Percentiles rank a stretch among this genome's conserved stretches.
Evolutionary conservation across 1,284 basidiomycete species (phyloP).

Genomic region (Boletus sp.): DNA sequence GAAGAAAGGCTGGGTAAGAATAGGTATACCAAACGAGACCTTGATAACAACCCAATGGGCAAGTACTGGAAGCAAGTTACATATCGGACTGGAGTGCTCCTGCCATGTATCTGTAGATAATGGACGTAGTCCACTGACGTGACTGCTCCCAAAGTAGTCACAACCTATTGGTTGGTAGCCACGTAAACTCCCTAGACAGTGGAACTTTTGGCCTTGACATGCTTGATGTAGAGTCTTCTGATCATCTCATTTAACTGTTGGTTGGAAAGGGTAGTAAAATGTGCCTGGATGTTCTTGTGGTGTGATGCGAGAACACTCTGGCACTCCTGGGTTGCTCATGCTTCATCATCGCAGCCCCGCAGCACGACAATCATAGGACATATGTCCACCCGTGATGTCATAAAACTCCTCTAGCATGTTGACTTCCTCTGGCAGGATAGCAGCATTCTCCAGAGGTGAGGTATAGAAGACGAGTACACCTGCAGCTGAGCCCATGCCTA

Average conservation of each 20-base stretch:
- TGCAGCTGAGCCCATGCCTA: neutral
- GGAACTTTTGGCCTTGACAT: neutral
- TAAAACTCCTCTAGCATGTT: neutral
- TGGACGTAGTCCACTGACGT: neutral
- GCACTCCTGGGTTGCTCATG: neutral
- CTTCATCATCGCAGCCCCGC: neutral
- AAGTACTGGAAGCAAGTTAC: neutral
- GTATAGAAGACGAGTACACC: slow-evolving; percentile 2
- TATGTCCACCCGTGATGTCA: neutral
- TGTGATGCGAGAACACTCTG: neutral
- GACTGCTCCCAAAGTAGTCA: neutral
- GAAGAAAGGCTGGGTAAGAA: too few species aligned
- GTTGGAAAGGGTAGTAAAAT: neutral
- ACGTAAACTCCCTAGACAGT: neutral
- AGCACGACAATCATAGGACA: slow-evolving; percentile 1
- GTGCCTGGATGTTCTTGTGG: neutral
- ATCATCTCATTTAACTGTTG: neutral
- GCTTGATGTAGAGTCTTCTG: neutral
- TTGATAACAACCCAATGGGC: neutral
- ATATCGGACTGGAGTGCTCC: too few species aligned
- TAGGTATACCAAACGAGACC: too few species aligned
- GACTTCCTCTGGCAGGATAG: neutral
- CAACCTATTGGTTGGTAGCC: neutral
- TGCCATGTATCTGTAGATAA: neutral
- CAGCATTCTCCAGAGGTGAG: neutral